Evolutionary conservation across 331 rosid species (phyloP).

Genomic region (Erythrophleum ivorense): DNA sequence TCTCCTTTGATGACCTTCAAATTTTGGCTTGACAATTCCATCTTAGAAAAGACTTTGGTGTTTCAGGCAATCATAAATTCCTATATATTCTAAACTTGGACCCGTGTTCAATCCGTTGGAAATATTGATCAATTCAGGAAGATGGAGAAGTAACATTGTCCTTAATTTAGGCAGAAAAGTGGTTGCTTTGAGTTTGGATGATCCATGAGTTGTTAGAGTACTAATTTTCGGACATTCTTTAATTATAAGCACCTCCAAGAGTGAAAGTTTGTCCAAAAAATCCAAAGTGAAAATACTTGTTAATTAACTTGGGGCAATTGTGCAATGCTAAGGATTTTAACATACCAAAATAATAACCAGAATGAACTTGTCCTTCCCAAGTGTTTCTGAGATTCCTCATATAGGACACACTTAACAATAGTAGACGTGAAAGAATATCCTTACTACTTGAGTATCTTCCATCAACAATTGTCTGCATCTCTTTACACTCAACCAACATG

Average conservation of each 20-base stretch:
- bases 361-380: neutral
- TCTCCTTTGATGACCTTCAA: slow-evolving; percentile 31
- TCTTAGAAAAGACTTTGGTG: neutral
- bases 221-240: slow-evolving; percentile 36
- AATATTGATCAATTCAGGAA: no score
- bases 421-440: neutral
- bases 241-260: slow-evolving; percentile 16
- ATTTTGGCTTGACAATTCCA: neutral
- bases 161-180: slow-evolving; percentile 20
- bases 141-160: neutral
- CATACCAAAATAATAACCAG: neutral
- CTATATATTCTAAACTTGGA: no score
- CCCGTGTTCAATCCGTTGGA: no score
- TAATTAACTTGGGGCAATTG: slow-evolving; percentile 32
- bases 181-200: neutral
- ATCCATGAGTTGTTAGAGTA: neutral
- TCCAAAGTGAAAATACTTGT: slow-evolving; percentile 10
- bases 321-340: slow-evolving; percentile 12
- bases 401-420: slow-evolving; percentile 16
- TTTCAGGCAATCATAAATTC: slow-evolving; percentile 36
- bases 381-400: slow-evolving; percentile 43
- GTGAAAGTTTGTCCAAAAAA: neutral
- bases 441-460: neutral
- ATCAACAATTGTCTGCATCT: slow-evolving; percentile 26
- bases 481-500: slow-evolving; percentile 38